These are phyloP conservation scores for Arthromyces matolae DNA, from an alignment of 768 basidiomycete species.

Conservation along the genomic window DNA sequence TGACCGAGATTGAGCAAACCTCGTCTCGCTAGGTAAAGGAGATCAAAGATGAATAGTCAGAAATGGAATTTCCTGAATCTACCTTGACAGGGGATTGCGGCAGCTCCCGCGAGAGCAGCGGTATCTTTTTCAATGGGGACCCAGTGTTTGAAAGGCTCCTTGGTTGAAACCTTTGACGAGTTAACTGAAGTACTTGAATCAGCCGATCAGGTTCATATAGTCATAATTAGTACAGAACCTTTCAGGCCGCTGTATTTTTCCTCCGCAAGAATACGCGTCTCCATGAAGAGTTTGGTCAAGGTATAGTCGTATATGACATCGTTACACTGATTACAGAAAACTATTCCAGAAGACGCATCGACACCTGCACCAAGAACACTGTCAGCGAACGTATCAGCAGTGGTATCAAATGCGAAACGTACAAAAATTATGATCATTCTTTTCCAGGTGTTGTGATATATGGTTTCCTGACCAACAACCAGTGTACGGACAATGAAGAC, in stretches of 20 bases:
- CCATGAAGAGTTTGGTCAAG: slow-evolving; percentile 44
- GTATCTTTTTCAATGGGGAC: slow-evolving; percentile 34
- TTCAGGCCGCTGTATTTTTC: slow-evolving; percentile 60
- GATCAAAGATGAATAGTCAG: not conserved
- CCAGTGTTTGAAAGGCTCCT: slow-evolving; percentile 38
- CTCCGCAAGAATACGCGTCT: slow-evolving; percentile 48
- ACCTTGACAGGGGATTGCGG: slow-evolving; percentile 74
- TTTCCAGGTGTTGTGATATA: slow-evolving; percentile 51
- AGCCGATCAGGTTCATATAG: not conserved
- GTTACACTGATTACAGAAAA: slow-evolving; percentile 72
- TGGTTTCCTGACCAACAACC: slow-evolving; percentile 71
- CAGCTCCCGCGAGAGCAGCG: slow-evolving; percentile 45
- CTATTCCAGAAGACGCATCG: slow-evolving; percentile 67
- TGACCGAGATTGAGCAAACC: slow-evolving; percentile 87
- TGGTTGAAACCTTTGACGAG: slow-evolving; percentile 11
- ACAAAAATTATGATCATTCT: slow-evolving; percentile 64
- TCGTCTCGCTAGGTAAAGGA: slow-evolving; percentile 53
- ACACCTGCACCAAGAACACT: slow-evolving; percentile 56
- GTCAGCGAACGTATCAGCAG: too few relatives aligned
- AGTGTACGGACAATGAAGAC: slow-evolving; percentile 64
- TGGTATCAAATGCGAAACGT: slow-evolving; percentile 31
- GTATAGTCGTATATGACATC: slow-evolving; percentile 66
- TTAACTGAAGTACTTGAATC: slow-evolving; percentile 20
- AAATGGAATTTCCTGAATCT: not conserved
- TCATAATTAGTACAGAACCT: slow-evolving; percentile 33